Evolutionary conservation across 1,284 basidiomycete genomes (phyloP), one percentile per base, ranked within the genome.

Genomic region (Gymnopus androsaceus): DNA sequence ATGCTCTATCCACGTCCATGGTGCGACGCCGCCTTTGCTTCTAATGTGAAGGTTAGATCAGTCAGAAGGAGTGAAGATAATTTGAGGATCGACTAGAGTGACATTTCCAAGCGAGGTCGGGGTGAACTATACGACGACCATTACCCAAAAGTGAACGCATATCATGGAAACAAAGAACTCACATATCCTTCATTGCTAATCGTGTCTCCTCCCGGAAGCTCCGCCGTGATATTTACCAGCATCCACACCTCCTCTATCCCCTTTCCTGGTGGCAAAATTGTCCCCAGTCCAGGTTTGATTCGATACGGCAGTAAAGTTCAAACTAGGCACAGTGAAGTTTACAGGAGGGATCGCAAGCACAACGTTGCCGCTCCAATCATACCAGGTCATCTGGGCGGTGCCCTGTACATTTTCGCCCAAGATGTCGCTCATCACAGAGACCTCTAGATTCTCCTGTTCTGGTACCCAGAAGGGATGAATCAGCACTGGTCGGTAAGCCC

Each of bases 1-100:
- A 64, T 84, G 82, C 54, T 85, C 81, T 3, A 86, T 65, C 80
- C 80, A 85, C 2, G 83, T 77, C 77, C 79, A 84, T 4, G 76
- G 72, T 1, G 79, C 81, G 4, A 84, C 82, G 2, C 80, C 82
- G 6, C 79, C 49, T 69, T 67, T 3, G 80, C 80, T 3, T 81
- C 81, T 3, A 85, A 65, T 3, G 75, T 79, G 63, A 84, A 83
- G 0, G 75, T 78, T 46, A 80, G 61, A 57, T 77, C 41, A 62
- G 0, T 65, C 51, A 3, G 63, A 59, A 4, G 65, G 59, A 0
- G 63, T 71, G 3, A 83, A 58, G 0, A 62, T 61, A 47, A 85
- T 79, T 56, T 73, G 33, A 0, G 83, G 82, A 56, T 83, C 79
- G 25, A 79, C 65, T 4, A 84, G 70, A 14, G 69, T 63, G 0